Evolutionary conservation across 768 basidiomycete species (phyloP).

Genomic region (Boletus tylopilopsis): DNA sequence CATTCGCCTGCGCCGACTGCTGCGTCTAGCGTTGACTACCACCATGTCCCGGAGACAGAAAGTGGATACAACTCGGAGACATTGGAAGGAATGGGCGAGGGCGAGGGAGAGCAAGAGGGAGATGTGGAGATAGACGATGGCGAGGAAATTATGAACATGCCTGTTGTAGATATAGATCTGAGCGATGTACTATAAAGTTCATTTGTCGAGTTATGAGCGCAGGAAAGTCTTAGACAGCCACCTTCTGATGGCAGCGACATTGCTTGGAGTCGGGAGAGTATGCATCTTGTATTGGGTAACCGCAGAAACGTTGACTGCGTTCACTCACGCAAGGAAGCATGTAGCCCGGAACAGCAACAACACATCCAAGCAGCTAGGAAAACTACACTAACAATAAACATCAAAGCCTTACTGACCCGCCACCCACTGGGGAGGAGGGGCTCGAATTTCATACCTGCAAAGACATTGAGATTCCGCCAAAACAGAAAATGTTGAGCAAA

Average conservation of each 20-base stretch:
- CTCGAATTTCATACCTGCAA: conserved; percentile 41
- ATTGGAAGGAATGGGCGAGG: conserved; percentile 30
- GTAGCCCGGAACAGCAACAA: no score
- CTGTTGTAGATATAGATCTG: conserved; percentile 28
- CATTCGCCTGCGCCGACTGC: conserved; percentile 51
- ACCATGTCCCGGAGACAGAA: conserved; percentile 37
- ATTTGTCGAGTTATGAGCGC: not conserved
- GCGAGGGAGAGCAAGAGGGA: conserved; percentile 24
- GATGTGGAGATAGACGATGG: conserved; percentile 23
- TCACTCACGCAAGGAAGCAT: no score
- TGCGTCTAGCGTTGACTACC: conserved; percentile 45
- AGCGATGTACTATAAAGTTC: conserved; percentile 20
- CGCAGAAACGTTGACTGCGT: no score
- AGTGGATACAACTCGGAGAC: conserved; percentile 57
- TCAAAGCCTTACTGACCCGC: conserved; percentile 14
- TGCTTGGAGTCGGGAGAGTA: no score
- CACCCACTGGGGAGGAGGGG: conserved; percentile 42
- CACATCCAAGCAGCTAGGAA: not conserved
- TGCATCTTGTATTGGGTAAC: no score
- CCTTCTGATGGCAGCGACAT: no score
- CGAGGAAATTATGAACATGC: conserved; percentile 17
- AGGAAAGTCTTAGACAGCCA: no score
- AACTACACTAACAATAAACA: not conserved
- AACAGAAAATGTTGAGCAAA: not conserved
- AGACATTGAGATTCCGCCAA: not conserved